Evolutionary conservation across 164 flowering plant species (phyloP), one percentile per base, ranked within the genome.

Genomic region (Vitis riparia): DNA sequence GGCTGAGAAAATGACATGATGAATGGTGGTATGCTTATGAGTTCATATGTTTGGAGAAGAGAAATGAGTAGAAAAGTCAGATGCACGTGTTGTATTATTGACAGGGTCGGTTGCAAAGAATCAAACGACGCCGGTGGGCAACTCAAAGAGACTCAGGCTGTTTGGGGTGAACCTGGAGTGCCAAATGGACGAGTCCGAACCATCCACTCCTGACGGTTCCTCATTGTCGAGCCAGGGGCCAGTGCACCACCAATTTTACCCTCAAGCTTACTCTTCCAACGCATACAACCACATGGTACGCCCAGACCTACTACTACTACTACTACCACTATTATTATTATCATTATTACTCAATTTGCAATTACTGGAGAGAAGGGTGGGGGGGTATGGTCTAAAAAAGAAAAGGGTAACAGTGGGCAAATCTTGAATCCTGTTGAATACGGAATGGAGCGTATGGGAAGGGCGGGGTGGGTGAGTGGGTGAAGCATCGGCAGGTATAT

Each of bases 81-180:
- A 30, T 55, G 71, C 61, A 65, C 65, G 66, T 69, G 74, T 68
- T 70, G 70, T 74, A 67, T 78, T 13, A 58, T 63, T 44, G 47
- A 59, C 59, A 73, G 75, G 69, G 44, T 32, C 73, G 11, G 65
- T 58, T 4, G 78, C 12, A 6, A 73, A 70, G 64, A 73, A 58
- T 15, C 76, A 77, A 29, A 52, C 73, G 5, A 13, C 76, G 19
- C 56, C 76, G 44, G 70, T 56, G 12, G 88, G 81, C 64, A 85
- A 80, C 64, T 75, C 87, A 9, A 90, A 80, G 86, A 81, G 79
- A 53, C 72, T 91, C 71, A 80, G 98, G 78, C 76, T 94, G 56
- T 94, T 94, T 55, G 98, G 98, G 51, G 98, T 94, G 73, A 90
- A 94, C 78, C 60, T 94, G 71, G 98, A 94, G 73, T 91, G 89